A percentile compares a stretch with the other conserved stretches of the same genome.
Evolutionary conservation across 164 flowering plant genomes (phyloP).

Genomic region (Aristolochia fimbriata): DNA sequence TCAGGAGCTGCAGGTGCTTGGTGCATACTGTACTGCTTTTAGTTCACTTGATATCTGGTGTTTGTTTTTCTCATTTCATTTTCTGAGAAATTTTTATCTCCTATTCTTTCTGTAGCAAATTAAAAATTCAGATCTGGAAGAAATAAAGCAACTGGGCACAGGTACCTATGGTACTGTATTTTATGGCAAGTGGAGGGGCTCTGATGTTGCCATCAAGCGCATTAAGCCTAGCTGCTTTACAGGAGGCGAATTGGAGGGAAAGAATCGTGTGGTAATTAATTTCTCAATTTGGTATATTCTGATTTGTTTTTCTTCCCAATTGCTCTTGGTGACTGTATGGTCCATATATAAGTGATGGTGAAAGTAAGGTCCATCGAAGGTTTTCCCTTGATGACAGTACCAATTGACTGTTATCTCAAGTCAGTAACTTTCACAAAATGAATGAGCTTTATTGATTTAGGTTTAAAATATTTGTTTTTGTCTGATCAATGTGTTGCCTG

Average conservation of each 20-base stretch:
- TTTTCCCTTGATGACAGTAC: too few species aligned
- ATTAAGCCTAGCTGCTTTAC: slow-evolving; percentile 27
- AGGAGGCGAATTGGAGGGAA: slow-evolving; percentile 11
- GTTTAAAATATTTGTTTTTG: too few species aligned
- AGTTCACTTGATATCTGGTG: too few species aligned
- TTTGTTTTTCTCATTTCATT: too few species aligned
- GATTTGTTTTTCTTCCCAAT: background rate
- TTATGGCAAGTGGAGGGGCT: slow-evolving; percentile 41
- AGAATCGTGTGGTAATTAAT: slow-evolving; percentile 28
- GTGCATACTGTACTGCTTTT: too few species aligned
- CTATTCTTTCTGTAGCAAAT: slow-evolving; percentile 18
- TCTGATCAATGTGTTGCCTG: too few species aligned
- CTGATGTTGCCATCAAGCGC: slow-evolving; percentile 36
- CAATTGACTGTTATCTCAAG: too few species aligned
- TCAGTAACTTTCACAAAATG: too few species aligned
- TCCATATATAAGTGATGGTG: too few species aligned
- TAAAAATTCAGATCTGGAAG: slow-evolving; percentile 27
- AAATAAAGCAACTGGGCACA: slow-evolving; percentile 25
- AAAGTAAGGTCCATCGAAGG: too few species aligned
- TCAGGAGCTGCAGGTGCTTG: too few species aligned
- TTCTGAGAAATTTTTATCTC: background rate
- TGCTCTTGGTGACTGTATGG: background rate
- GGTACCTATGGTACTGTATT: slow-evolving; percentile 36
- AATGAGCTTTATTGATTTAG: too few species aligned
- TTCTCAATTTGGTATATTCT: background rate